These are phyloP conservation scores for Aspergillus indologenus DNA, from an alignment of 495 filamentous ascomycete species.

Conservation along the genomic window DNA sequence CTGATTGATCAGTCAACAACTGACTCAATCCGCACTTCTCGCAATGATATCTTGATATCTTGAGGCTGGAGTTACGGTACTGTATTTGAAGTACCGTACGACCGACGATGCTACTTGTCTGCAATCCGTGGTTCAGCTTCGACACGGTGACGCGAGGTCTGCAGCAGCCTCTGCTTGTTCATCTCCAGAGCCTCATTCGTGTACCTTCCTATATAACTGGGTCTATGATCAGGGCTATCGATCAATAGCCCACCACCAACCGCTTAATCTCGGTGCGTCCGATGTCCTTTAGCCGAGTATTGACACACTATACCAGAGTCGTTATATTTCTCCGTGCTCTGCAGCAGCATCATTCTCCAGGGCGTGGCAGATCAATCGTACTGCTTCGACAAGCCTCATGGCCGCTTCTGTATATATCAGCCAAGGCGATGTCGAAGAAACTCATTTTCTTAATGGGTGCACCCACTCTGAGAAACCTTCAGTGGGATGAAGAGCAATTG, in stretches of 20 bases:
- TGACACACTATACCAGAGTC: background rate
- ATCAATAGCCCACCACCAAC: background rate
- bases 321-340: background rate
- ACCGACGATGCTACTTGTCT: background rate
- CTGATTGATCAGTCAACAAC: no score
- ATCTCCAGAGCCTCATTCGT: background rate
- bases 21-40: no score
- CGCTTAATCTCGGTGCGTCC: background rate
- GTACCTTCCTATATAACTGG: background rate
- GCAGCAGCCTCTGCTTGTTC: background rate
- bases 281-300: background rate
- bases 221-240: background rate
- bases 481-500: conserved; percentile 54
- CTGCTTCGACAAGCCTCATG: conserved; percentile 5
- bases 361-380: background rate
- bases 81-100: conserved; percentile 3
- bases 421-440: conserved; percentile 41
- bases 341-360: background rate
- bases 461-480: conserved; percentile 49
- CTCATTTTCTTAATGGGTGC: conserved; percentile 62
- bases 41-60: background rate
- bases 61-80: background rate
- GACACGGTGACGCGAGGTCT: conserved; percentile 1
- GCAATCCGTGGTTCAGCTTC: conserved; percentile 16
- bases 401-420: background rate